Conservation (phyloP, 192 early-diverging fungal species). For the Podila verticillata region DNA sequence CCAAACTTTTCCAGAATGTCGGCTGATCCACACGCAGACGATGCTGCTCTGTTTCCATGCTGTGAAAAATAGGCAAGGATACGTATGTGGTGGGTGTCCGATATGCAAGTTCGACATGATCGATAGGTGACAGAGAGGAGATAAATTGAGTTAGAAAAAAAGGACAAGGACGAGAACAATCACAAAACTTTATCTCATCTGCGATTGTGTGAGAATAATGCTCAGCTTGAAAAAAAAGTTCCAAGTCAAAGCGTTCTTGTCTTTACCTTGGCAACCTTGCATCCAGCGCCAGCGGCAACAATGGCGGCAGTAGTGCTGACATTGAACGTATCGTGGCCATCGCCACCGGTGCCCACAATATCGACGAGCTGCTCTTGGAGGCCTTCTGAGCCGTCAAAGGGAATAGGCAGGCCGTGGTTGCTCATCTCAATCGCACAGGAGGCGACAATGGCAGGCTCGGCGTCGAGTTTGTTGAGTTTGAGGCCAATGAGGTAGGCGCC, state of each 20-base stretch:
- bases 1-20: slow-evolving; percentile 91
- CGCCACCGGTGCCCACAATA: slow-evolving; percentile 98
- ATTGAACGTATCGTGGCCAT: slow-evolving; percentile 98
- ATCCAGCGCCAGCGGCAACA: slow-evolving; percentile 92
- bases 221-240: slow-evolving; percentile 2
- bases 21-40: slow-evolving; percentile 92
- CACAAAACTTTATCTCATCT: no score
- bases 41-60: slow-evolving; percentile 94
- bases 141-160: no score
- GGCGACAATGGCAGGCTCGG: slow-evolving; percentile 80
- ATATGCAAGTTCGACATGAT: no score
- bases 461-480: slow-evolving; percentile 74
- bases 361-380: slow-evolving; percentile 72
- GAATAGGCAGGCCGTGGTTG: slow-evolving; percentile 68
- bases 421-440: slow-evolving; percentile 81
- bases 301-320: slow-evolving; percentile 93
- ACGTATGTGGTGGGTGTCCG: no score
- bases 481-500: slow-evolving; percentile 88
- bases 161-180: no score
- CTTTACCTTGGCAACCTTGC: slow-evolving; percentile 87
- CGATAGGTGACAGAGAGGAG: no score
- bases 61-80: slow-evolving; percentile 38
- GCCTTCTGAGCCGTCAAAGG: slow-evolving; percentile 56
- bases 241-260: no score
- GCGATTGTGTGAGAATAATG: not conserved